Evolutionary conservation across 495 filamentous ascomycete genomes (phyloP).

Genomic region (Aspergillus heteromorphus): DNA sequence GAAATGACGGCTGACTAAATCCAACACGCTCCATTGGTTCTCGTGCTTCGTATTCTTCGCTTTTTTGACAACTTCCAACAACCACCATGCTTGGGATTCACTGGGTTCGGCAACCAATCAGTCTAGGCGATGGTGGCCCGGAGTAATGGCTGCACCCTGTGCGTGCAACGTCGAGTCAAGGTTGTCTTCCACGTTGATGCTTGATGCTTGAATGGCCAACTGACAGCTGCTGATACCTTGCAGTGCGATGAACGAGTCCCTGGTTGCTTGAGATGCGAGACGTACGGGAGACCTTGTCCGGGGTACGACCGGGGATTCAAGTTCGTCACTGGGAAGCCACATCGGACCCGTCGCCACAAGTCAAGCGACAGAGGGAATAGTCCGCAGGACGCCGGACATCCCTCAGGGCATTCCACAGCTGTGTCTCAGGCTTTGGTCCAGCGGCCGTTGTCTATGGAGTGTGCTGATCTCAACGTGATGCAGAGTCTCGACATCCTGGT

Average conservation of each 20-base stretch:
- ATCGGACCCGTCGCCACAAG: conserved; percentile 19
- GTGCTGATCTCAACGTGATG: conserved; percentile 18
- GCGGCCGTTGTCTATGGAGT: conserved; percentile 1
- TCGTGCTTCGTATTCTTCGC: conserved; percentile 1
- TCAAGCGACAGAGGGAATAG: neutral
- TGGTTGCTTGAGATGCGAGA: conserved; percentile 29
- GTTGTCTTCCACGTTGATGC: no score
- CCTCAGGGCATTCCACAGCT: neutral
- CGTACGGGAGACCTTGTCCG: conserved; percentile 30
- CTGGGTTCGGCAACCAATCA: neutral
- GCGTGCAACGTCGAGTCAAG: conserved; percentile 32
- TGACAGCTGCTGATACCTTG: conserved; percentile 3
- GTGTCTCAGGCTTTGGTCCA: conserved; percentile 3
- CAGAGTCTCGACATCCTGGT: conserved; percentile 23
- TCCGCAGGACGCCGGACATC: neutral
- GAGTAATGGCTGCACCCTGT: conserved; percentile 51
- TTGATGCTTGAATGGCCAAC: neutral
- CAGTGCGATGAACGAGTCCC: conserved; percentile 32
- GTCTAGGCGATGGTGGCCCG: conserved; percentile 35
- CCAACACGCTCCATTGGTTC: neutral
- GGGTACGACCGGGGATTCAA: conserved; percentile 32
- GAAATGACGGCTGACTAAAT: conserved; percentile 4
- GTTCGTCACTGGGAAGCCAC: conserved; percentile 30
- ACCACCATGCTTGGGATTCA: neutral
- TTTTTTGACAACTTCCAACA: no score